Percentiles rank a stretch among this genome's conserved stretches.
phyloP scores from a whole-genome alignment of 2,329 filamentous ascomycete genomes.

The Parastagonospora nodorum region DNA sequence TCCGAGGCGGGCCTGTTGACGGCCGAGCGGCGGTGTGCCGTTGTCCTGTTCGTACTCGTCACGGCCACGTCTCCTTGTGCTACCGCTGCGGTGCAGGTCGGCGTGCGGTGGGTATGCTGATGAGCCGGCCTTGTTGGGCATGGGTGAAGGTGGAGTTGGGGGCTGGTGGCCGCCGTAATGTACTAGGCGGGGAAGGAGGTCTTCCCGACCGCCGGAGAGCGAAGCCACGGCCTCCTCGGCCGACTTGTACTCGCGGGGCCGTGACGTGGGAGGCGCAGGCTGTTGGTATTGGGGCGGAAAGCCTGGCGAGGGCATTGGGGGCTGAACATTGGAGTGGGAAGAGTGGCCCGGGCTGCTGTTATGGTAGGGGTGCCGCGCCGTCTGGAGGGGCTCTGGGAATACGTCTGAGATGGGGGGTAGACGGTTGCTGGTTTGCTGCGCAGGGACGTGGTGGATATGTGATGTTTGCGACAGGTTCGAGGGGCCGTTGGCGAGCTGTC shows the following conservation, averaged over 20 bases:
- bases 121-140: slow-evolving; percentile 53
- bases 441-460: slow-evolving; percentile 88
- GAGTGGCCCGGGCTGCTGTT: slow-evolving; percentile 69
- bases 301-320: slow-evolving; percentile 76
- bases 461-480: slow-evolving; percentile 82
- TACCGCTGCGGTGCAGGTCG: slow-evolving; percentile 57
- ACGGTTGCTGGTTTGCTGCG: slow-evolving; percentile 86
- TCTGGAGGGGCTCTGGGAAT: slow-evolving; percentile 77
- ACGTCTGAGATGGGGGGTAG: slow-evolving; percentile 94
- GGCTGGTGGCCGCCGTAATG: slow-evolving; percentile 95
- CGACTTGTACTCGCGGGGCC: slow-evolving; percentile 87
- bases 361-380: slow-evolving; percentile 56
- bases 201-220: slow-evolving; percentile 86
- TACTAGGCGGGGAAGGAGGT: slow-evolving; percentile 88
- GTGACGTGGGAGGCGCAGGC: slow-evolving; percentile 58
- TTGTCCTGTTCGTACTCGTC: slow-evolving; percentile 92
- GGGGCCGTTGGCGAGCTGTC: slow-evolving; percentile 79
- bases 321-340: slow-evolving; percentile 67
- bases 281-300: slow-evolving; percentile 63
- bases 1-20: slow-evolving; percentile 56
- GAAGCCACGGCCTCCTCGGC: slow-evolving; percentile 95
- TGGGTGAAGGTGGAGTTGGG: slow-evolving; percentile 84
- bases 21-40: slow-evolving; percentile 80
- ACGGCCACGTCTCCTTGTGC: slow-evolving; percentile 74
- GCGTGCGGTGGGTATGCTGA: slow-evolving; percentile 35